Evolutionary conservation across 1,284 basidiomycete genomes (phyloP), one percentile per base, ranked within the genome.

Genomic region (Cryptococcus wingfieldii): DNA sequence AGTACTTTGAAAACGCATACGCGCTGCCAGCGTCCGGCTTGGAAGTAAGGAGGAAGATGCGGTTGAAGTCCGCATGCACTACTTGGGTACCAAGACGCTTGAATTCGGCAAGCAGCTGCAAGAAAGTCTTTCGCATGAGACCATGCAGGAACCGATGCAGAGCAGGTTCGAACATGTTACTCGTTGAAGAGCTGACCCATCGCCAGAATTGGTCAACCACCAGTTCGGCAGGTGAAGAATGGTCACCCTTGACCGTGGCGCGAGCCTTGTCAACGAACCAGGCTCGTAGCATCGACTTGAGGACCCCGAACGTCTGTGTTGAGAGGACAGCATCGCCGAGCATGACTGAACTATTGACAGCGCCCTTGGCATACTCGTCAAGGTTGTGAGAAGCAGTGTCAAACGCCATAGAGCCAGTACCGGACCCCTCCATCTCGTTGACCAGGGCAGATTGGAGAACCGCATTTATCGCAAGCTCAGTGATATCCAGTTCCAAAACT

Each of bases 111-210:
- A 98, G 82, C 57, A 98, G 82, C 77, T 98, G 96, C 45, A 98
- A 88, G 74, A 98, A 94, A 0, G 90, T 95, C 80, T 99, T 98
- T 61, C 90, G 86, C 96, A 99, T 98, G 51, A 98, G 83, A 9
- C 93, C 89, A 64, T 94, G 88, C 13, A 98, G 80, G 78, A 98
- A 99, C 0, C 89, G 86, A 72, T 98, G 92, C 6, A 98, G 81
- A 51, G 91, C 88, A 1, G 94, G 88, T 72, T 99, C 96, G 70
- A 92, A 96, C 80, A 98, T 85, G 58, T 86, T 83, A 34, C 93
- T 90, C 3, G 85, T 81, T 47, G 83, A 85, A 2, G 89, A 93
- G 68, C 86, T 89, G 60, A 96, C 83, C 96, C 96, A 99, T 34
- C 96, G 82, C 93, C 94, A 98, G 78, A 98, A 98, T 74, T 98